Evolutionary conservation across 2,329 filamentous ascomycete species (phyloP).

Genomic region (Boeremia exigua): DNA sequence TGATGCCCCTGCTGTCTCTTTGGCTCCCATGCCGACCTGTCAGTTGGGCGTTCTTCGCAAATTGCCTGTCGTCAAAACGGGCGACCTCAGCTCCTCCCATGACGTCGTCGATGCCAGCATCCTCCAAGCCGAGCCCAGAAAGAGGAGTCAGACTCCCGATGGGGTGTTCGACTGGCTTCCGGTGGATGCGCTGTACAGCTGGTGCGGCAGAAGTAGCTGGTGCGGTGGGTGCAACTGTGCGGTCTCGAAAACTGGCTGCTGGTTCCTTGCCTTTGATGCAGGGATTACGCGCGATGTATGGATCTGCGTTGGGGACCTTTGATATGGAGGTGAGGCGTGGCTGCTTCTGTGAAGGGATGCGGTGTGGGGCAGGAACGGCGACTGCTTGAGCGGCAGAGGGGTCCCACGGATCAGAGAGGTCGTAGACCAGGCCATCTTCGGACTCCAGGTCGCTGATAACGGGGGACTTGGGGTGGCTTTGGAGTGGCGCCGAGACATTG

Average conservation of each 20-base stretch:
- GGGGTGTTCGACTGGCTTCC: conserved; percentile 28
- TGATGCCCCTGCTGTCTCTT: conserved; percentile 44
- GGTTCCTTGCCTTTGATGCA: conserved; percentile 45
- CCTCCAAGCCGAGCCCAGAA: conserved; percentile 43
- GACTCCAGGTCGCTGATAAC: conserved; percentile 36
- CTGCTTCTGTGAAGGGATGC: conserved; percentile 31
- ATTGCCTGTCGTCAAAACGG: conserved; percentile 37
- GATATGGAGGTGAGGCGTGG: conserved; percentile 23
- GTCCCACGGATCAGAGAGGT: conserved; percentile 46
- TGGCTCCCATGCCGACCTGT: conserved; percentile 25
- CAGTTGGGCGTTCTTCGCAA: conserved; percentile 29
- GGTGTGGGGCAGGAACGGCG: conserved; percentile 26
- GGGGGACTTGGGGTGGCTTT: conserved; percentile 28
- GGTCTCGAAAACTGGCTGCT: conserved; percentile 42
- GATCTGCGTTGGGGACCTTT: conserved; percentile 25
- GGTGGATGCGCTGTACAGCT: conserved; percentile 25
- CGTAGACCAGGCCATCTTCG: conserved; percentile 36
- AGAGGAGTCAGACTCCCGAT: conserved; percentile 19
- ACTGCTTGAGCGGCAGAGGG: conserved; percentile 30
- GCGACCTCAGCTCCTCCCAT: conserved; percentile 36
- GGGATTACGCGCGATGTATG: conserved; percentile 25
- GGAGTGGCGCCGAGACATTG: conserved; percentile 44
- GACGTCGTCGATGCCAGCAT: conserved; percentile 39
- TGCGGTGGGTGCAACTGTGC: conserved; percentile 20
- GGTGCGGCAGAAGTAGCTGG: conserved; percentile 13